phyloP scores from a whole-genome alignment of 805 yeast genomes.

The Schizosaccharomyces osmophilus region DNA sequence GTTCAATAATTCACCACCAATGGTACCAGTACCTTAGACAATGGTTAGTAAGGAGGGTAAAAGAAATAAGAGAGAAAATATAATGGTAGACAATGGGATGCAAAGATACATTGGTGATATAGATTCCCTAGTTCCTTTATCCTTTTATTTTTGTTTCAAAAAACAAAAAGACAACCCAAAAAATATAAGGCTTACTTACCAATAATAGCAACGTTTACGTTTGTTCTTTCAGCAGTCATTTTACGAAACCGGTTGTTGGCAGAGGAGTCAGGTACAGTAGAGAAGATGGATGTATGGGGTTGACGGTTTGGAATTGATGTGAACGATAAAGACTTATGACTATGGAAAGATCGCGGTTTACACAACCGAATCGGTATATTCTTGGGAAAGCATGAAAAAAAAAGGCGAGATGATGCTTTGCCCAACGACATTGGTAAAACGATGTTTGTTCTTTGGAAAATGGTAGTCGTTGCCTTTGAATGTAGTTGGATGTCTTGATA shows the following conservation, averaged over 20 bases:
- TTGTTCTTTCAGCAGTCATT: not conserved
- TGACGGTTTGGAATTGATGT: no score
- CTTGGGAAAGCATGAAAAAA: no score
- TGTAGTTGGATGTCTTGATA: no score
- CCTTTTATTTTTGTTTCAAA: not conserved
- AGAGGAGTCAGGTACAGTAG: not conserved
- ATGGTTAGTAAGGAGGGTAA: not conserved
- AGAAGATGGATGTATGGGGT: no score
- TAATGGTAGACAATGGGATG: not conserved
- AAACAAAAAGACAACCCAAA: not conserved
- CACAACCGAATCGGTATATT: no score
- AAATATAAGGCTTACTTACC: not conserved
- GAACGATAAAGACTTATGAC: no score
- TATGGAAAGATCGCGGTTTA: no score
- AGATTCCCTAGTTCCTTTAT: not conserved
- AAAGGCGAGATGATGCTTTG: no score
- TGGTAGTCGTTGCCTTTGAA: no score
- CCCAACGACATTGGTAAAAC: no score
- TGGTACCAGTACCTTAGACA: slow-evolving; percentile 59
- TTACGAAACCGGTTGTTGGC: not conserved
- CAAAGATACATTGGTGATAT: not conserved
- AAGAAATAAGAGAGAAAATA: not conserved
- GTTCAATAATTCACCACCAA: slow-evolving; percentile 71
- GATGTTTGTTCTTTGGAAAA: no score
- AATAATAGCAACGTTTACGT: slow-evolving; percentile 6